Evolutionary conservation across 371 early-diverging fungal genomes (phyloP), one percentile per base, ranked within the genome.

Genomic region (Mucor racemosus): DNA sequence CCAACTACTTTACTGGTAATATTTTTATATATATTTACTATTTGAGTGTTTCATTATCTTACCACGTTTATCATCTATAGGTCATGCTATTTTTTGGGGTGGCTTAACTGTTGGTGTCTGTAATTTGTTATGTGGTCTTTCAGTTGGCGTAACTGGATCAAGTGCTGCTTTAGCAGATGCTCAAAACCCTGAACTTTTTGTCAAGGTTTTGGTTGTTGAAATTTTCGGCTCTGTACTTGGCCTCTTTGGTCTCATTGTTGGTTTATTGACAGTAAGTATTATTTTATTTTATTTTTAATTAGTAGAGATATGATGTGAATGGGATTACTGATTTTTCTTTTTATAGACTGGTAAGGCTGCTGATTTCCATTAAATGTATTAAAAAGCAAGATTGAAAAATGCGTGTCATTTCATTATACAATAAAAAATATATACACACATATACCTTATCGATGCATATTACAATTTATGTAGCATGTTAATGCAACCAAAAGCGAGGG

Each of bases 161-260:
- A 92, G 93, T 61, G 96, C 97, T 50, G 98, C 96, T 13, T 78
- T 97, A 17, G 98, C 98, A 15, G 99, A 99, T 78, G 97, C 99
- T 38, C 96, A 97, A 65, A 95, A 99, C 77, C 85, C 91, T 42
- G 88, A 91, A 70, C 80, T 99, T 50, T 99, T 99, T 80, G 98
- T 99, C 62, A 99, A 94, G 85, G 93, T 95, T 31, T 84, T 99
- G 39, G 94, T 99, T 42, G 92, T 99, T 61, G 99, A 97, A 73
- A 99, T 99, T 77, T 97, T 99, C 72, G 99, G 96, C 21, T 92
- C 92, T 58, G 94, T 96, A 55, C 86, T 99, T 67, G 99, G 99
- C 44, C 88, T 99, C 35, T 99, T 99, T 81, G 99, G 99, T 10
- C 85, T 97, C 48, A 96, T 97, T 68, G 91, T 95, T 53, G 97